Conservation (phyloP, 768 basidiomycete genomes). For the Termitomyces heimii region DNA sequence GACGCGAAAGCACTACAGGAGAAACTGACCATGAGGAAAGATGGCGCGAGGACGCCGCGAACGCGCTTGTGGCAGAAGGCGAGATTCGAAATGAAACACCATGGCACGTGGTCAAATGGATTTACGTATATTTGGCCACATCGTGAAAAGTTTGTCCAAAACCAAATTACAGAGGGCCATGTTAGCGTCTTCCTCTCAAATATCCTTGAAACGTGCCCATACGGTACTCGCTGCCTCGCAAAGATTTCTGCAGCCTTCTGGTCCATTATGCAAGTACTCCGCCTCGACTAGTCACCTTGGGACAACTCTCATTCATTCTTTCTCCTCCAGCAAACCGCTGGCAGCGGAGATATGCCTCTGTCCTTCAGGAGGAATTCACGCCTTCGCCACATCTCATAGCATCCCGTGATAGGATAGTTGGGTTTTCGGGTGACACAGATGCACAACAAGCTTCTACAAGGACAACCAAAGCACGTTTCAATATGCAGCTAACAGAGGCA, state of each 20-base stretch:
- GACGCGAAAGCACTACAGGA: neutral
- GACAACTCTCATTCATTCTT: neutral
- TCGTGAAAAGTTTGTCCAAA: slow-evolving; percentile 8
- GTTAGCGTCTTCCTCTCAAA: slow-evolving; percentile 10
- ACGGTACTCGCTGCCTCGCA: neutral
- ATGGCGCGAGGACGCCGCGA: slow-evolving; percentile 13
- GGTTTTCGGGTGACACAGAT: slow-evolving; percentile 9
- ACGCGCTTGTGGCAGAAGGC: slow-evolving; percentile 20
- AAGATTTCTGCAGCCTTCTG: neutral
- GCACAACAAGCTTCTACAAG: slow-evolving; percentile 11
- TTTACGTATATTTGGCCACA: slow-evolving; percentile 11
- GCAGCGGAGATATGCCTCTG: slow-evolving; percentile 5
- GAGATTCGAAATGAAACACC: slow-evolving; percentile 13
- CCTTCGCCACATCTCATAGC: slow-evolving; percentile 4
- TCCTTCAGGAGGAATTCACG: neutral
- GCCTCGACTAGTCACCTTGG: neutral
- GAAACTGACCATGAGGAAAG: slow-evolving; percentile 22
- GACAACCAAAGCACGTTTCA: slow-evolving; percentile 22
- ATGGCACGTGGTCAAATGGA: slow-evolving; percentile 9
- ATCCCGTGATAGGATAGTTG: slow-evolving; percentile 6
- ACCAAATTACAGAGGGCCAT: neutral
- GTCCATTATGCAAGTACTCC: slow-evolving; percentile 2
- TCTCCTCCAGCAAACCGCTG: neutral
- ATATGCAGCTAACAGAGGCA: slow-evolving; percentile 28
- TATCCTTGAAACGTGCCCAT: slow-evolving; percentile 7